Evolutionary conservation across 2,329 filamentous ascomycete species (phyloP), one percentile per base, ranked within the genome.

Genomic region (Cercospora sp.): DNA sequence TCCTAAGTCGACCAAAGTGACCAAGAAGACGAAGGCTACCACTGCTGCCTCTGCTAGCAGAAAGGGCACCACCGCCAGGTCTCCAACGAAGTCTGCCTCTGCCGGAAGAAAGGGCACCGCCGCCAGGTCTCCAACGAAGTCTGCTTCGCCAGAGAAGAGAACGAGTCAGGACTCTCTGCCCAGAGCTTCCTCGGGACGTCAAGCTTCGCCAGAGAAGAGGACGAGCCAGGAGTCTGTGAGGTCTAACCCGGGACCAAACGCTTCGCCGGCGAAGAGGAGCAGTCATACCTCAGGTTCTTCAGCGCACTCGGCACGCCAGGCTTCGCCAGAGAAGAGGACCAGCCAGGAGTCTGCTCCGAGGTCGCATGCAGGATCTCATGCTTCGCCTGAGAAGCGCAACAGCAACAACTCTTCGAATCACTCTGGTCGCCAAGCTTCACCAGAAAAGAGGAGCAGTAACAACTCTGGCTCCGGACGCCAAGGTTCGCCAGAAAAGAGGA

Each of bases 91-190:
- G n/a, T 23, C 60, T 16, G 42, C 30, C 57, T 48, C 61, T n/a
- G n/a, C n/a, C n/a, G n/a, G n/a, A n/a, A 63, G 31, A 13, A 39
- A 36, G 33, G n/a, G 26, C 26, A 5, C 61, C 16, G n/a, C 42
- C 9, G n/a, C 60, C 7, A 31, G 45, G 36, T 33, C 60, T n/a
- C 26, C 42, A 55, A n/a, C 45, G 28, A 33, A 51, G n/a, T 23
- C 60, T 16, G 42, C 30, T 63, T 48, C 61, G 8, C 61, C 61
- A 57, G 53, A 53, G 45, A 51, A 51, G 45, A 51, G 45, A 26
- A 13, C 36, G 2, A 42, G 36, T 42, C 36, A 42, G 16, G 36
- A 8, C 1, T 42, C 36, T 42, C 36, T 42, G 36, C 36, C 36
- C 6, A 42, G 36, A 42, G 16, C 6, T n/a, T 5, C 6, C 12